Percentiles rank a stretch among this genome's conserved stretches.
Evolutionary conservation across 2,329 filamentous ascomycete species (phyloP).

Genomic region (Aspergillus felis): DNA sequence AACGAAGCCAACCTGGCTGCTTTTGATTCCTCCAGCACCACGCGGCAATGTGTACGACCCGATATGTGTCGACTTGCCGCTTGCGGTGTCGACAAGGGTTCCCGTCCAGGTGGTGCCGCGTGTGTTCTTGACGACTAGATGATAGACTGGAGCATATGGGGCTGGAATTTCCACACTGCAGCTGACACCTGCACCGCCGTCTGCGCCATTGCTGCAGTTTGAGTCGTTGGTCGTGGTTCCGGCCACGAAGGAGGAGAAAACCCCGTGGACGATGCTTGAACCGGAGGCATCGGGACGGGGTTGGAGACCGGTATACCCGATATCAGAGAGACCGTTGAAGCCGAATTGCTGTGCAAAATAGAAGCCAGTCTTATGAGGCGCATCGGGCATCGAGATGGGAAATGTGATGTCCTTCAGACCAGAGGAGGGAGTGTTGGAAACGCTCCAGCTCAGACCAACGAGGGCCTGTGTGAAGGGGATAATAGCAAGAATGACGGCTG

Average conservation of each 20-base stretch:
- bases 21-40: constrained; percentile 18
- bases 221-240: constrained; percentile 20
- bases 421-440: constrained; percentile 4
- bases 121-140: constrained; percentile 21
- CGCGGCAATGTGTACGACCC: constrained; percentile 24
- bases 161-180: constrained; percentile 21
- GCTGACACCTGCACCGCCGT: constrained; percentile 25
- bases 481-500: not conserved
- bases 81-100: constrained; percentile 21
- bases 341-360: constrained; percentile 28
- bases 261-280: constrained; percentile 25
- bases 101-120: constrained; percentile 25
- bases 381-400: constrained; percentile 18
- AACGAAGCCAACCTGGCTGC: constrained; percentile 24
- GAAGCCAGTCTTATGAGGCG: constrained; percentile 20
- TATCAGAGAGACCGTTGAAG: constrained; percentile 16
- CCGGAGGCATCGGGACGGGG: constrained; percentile 15
- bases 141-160: constrained; percentile 17
- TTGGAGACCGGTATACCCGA: constrained; percentile 29
- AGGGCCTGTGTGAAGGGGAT: constrained; percentile 10
- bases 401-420: constrained; percentile 22
- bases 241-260: constrained; percentile 29
- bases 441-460: constrained; percentile 14
- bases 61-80: constrained; percentile 19
- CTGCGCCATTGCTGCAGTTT: constrained; percentile 25